Conservation (phyloP, 2,329 filamentous ascomycete species). For the Colletotrichum tofieldiae region DNA sequence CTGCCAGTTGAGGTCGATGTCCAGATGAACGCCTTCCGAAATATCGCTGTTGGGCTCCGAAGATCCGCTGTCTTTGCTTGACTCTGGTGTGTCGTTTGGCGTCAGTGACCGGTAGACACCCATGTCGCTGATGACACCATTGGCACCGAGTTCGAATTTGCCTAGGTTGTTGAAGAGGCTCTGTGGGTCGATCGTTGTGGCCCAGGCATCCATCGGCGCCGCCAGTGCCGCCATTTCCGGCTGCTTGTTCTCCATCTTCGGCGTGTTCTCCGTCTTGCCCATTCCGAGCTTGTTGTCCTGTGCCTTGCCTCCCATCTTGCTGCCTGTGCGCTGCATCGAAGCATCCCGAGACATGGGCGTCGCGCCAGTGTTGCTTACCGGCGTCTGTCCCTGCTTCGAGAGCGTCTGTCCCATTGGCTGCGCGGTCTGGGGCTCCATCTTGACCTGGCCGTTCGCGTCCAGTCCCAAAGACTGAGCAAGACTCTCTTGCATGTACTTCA, state of each 20-base stretch:
- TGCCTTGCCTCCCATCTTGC: slow-evolving; percentile 59
- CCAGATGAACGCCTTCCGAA: slow-evolving; percentile 67
- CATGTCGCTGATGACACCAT: slow-evolving; percentile 68
- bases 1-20: slow-evolving; percentile 68
- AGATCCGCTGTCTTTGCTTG: slow-evolving; percentile 71
- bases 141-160: slow-evolving; percentile 58
- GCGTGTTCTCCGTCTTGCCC: slow-evolving; percentile 49
- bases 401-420: slow-evolving; percentile 58
- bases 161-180: slow-evolving; percentile 61
- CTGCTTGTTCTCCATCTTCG: slow-evolving; percentile 48
- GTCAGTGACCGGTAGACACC: slow-evolving; percentile 69
- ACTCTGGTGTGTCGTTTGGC: slow-evolving; percentile 76
- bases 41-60: slow-evolving; percentile 77
- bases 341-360: slow-evolving; percentile 68
- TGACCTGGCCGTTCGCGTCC: slow-evolving; percentile 64
- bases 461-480: slow-evolving; percentile 66
- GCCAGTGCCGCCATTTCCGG: slow-evolving; percentile 48
- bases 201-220: slow-evolving; percentile 53
- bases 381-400: slow-evolving; percentile 66
- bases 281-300: slow-evolving; percentile 52
- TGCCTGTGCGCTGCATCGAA: slow-evolving; percentile 67
- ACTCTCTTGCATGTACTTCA: slow-evolving; percentile 67
- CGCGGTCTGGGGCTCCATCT: slow-evolving; percentile 53
- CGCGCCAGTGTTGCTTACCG: slow-evolving; percentile 56
- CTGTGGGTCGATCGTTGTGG: slow-evolving; percentile 56